Evolutionary conservation across 306 rosid species (phyloP).

Genomic region (Quercus agrifolia): DNA sequence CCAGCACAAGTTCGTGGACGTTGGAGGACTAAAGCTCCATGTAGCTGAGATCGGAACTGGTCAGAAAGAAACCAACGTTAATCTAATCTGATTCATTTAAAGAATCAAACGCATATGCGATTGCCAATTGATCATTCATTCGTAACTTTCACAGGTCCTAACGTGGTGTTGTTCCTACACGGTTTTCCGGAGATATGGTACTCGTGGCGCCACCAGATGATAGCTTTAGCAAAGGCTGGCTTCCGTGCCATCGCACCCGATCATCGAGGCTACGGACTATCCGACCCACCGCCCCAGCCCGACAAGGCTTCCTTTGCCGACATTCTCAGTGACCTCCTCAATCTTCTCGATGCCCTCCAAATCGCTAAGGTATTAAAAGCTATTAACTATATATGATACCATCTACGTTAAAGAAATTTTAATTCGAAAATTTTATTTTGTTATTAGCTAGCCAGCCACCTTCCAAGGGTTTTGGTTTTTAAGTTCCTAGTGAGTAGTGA

Average conservation of each 20-base stretch:
- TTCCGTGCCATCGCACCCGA: slow-evolving; percentile 51
- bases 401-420: background rate
- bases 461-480: no score
- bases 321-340: slow-evolving; percentile 26
- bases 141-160: slow-evolving; percentile 27
- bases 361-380: slow-evolving; percentile 37
- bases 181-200: slow-evolving; percentile 73
- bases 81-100: no score
- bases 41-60: slow-evolving; percentile 52
- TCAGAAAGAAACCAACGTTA: background rate
- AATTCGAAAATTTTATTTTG: background rate
- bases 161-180: slow-evolving; percentile 49
- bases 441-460: background rate
- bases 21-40: slow-evolving; percentile 45
- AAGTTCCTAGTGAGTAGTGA: no score
- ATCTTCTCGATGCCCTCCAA: slow-evolving; percentile 32
- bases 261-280: slow-evolving; percentile 53
- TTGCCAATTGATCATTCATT: background rate
- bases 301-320: slow-evolving; percentile 27
- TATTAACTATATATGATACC: background rate
- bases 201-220: slow-evolving; percentile 64
- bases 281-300: slow-evolving; percentile 45
- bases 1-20: slow-evolving; percentile 39
- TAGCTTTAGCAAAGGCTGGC: slow-evolving; percentile 46
- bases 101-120: no score